Conservation (phyloP, 345 rosid genomes). For the Citrus cavaleriei region DNA sequence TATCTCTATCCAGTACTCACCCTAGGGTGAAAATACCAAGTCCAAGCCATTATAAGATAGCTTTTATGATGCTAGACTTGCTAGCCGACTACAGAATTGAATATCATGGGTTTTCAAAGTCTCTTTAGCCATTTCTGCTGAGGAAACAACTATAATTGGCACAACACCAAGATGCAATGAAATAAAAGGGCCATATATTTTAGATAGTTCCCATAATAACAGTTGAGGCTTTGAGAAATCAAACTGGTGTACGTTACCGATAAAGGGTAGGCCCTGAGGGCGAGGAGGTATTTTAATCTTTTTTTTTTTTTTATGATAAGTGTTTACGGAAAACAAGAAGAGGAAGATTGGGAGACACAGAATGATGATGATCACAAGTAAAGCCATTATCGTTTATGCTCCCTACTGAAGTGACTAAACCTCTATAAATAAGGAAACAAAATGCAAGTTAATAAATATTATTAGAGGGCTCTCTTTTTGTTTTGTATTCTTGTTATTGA, state of each 20-base stretch:
- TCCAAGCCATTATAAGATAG: not conserved
- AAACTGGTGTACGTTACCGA: constrained; percentile 48
- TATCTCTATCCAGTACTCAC: constrained; percentile 21
- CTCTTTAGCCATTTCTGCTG: constrained; percentile 22
- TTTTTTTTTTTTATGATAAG: not conserved
- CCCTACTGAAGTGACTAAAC: too few species aligned
- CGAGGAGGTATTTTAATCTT: constrained; percentile 33
- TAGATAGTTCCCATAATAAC: constrained; percentile 36
- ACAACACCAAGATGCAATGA: too few species aligned
- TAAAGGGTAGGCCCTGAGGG: constrained; percentile 38
- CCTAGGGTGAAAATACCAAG: constrained; percentile 25
- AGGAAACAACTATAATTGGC: constrained; percentile 24
- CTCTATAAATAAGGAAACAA: too few species aligned
- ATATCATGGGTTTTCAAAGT: constrained; percentile 25
- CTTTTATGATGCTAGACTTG: not conserved
- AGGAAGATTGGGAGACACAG: constrained; percentile 10
- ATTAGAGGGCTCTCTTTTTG: too few species aligned
- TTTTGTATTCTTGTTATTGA: too few species aligned
- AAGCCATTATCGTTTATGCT: too few species aligned
- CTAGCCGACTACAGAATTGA: constrained; percentile 15
- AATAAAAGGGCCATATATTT: not conserved
- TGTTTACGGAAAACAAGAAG: not conserved
- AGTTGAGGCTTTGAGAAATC: constrained; percentile 22
- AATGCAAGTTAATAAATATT: too few species aligned
- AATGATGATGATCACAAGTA: too few species aligned